Conservation (phyloP, 2,329 filamentous ascomycete genomes). For the Leptographium procerum region DNA sequence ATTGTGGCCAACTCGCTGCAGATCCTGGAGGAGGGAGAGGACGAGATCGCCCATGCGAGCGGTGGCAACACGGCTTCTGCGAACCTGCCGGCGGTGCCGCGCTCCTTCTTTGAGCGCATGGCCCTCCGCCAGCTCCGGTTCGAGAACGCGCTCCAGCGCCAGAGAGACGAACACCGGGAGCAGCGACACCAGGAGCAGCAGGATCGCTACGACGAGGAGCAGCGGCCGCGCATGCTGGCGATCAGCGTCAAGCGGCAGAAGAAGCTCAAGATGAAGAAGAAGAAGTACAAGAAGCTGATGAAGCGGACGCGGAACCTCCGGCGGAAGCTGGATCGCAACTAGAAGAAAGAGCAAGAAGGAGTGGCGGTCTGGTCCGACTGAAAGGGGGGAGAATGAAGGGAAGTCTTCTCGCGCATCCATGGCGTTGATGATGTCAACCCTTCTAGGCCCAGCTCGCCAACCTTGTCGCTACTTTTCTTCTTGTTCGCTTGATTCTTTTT, state of each 20-base stretch:
- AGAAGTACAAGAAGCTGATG: constrained; percentile 99
- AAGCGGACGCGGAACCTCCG: constrained; percentile 79
- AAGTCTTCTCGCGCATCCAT: too few species aligned
- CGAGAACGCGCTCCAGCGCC: constrained; percentile 31
- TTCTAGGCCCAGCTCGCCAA: neutral
- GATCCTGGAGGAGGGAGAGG: constrained; percentile 34
- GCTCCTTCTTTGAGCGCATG: constrained; percentile 60
- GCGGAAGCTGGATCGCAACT: constrained; percentile 50
- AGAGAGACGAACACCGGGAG: constrained; percentile 19
- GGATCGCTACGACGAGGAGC: neutral
- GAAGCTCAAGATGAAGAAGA: constrained; percentile 99
- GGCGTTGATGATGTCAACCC: too few species aligned
- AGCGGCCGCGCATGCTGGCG: constrained; percentile 49
- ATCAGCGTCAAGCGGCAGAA: constrained; percentile 88
- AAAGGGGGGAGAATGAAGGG: neutral
- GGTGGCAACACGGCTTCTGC: too few species aligned
- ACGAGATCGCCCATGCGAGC: too few species aligned
- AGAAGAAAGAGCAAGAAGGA: neutral
- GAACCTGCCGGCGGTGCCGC: constrained; percentile 20
- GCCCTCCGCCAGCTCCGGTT: constrained; percentile 50
- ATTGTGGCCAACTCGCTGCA: constrained; percentile 50
- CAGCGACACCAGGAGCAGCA: constrained; percentile 24
- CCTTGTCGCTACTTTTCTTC: too few species aligned
- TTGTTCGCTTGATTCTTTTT: neutral
- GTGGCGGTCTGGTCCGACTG: neutral